Conservation (phyloP, 805 yeast species). For the Saturnispora bothae region DNA sequence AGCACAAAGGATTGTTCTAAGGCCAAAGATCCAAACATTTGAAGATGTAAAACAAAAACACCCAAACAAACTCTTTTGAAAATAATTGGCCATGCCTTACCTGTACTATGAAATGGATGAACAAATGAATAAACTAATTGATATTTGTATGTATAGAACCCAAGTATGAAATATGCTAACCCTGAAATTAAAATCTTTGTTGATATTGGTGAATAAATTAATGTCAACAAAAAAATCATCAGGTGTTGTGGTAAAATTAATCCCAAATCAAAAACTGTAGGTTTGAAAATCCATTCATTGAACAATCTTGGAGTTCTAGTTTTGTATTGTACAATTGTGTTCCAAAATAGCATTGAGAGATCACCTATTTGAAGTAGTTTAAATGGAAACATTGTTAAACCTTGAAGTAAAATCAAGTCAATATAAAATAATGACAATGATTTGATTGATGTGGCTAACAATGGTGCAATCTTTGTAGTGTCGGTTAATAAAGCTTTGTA, state of each 20-base stretch:
- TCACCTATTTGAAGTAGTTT: conserved; percentile 47
- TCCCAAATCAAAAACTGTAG: conserved; percentile 52
- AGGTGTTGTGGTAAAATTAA: conserved; percentile 53
- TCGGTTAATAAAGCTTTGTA: conserved; percentile 47
- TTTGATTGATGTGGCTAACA: conserved; percentile 42
- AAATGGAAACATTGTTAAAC: conserved; percentile 53
- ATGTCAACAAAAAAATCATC: conserved; percentile 44
- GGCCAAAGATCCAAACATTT: conserved; percentile 55
- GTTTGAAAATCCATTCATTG: conserved; percentile 42
- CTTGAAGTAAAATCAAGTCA: conserved; percentile 60
- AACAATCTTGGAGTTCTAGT: conserved; percentile 42
- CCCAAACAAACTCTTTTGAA: conserved; percentile 48
- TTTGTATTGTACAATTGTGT: conserved; percentile 26
- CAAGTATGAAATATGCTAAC: conserved; percentile 43
- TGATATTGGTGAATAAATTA: conserved; percentile 51
- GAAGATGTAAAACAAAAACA: conserved; percentile 44
- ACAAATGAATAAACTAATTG: conserved; percentile 52
- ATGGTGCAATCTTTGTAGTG: conserved; percentile 48
- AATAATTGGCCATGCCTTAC: conserved; percentile 58
- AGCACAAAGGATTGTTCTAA: conserved; percentile 45
- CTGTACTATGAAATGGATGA: conserved; percentile 57
- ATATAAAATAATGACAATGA: conserved; percentile 44
- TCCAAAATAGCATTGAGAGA: conserved; percentile 35
- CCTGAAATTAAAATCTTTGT: conserved; percentile 53
- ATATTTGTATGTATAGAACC: conserved; percentile 51